A percentile compares a stretch with the other conserved stretches of the same genome.
Conservation (phyloP, 73 alveolate species). For the Stentor roeselii region DNA sequence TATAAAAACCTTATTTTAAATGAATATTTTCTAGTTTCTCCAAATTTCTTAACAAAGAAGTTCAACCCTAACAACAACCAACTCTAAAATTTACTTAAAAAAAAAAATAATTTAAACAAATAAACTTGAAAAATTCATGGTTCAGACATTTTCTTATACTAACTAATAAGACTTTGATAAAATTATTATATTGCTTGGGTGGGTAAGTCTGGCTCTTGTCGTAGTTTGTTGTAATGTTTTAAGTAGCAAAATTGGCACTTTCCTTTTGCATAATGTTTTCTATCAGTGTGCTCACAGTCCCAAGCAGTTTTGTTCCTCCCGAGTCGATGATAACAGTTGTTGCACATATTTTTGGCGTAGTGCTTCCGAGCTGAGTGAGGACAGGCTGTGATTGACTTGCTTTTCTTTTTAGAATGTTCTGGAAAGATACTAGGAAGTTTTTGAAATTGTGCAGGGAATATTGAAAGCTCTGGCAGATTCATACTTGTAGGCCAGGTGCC, state of each 20-base stretch:
- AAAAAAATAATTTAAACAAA: too few relatives aligned
- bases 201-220: not conserved
- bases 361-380: slow-evolving; percentile 60
- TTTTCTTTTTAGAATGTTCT: not conserved
- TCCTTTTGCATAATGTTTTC: slow-evolving; percentile 77
- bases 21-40: too few relatives aligned
- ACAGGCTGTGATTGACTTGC: slow-evolving; percentile 30
- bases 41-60: too few relatives aligned
- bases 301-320: slow-evolving; percentile 70
- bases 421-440: not conserved
- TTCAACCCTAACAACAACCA: too few relatives aligned
- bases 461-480: not conserved
- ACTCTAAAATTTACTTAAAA: too few relatives aligned
- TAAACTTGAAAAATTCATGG: too few relatives aligned
- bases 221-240: slow-evolving; percentile 24
- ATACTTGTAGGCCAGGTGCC: not conserved
- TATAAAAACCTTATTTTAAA: too few relatives aligned
- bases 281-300: slow-evolving; percentile 62
- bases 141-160: too few relatives aligned
- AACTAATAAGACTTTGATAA: too few relatives aligned
- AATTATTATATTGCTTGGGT: too few relatives aligned
- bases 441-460: not conserved
- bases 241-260: slow-evolving; percentile 70
- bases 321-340: slow-evolving; percentile 72
- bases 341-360: slow-evolving; percentile 87